Evolutionary conservation across 1,284 basidiomycete species (phyloP), one percentile per base, ranked within the genome.

Genomic region (Ceratobasidium sp.): DNA sequence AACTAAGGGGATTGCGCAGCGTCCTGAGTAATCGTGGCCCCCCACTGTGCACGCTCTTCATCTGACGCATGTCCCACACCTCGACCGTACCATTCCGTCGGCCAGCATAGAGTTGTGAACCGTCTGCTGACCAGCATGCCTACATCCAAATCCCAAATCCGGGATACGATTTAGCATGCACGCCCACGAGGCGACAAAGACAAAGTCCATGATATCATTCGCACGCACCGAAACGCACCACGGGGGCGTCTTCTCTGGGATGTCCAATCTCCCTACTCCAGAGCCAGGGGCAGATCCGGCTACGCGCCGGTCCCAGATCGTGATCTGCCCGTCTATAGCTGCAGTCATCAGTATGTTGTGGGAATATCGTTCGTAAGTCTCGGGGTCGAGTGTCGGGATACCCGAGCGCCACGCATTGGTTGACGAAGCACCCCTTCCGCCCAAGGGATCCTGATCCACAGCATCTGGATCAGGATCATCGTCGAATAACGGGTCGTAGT

Each of bases 121-220:
- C 97, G 76, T 94, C 90, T 2, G 90, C 87, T 18, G 94, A 95
- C 95, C 96, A 99, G 79, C 91, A 94, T n/a, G 95, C 95, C 95
- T 97, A 78, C 18, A 69, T 41, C 46, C 64, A n/a, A 43, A 28
- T 52, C 46, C 61, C 63, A 43, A 54, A 38, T 57, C 38, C 46
- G 28, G 52, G 16, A 44, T 43, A 46, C 52, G 62, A 64, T 49
- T 63, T 32, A 70, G n/a, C n/a, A 71, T 50, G 61, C 46, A 55
- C 32, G 32, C 28, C 46, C 23, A 47, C 30, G 28, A 66, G 47
- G 35, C 21, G 64, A 58, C 72, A 73, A 67, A 47, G n/a, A n/a
- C n/a, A n/a, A n/a, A n/a, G n/a, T n/a, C n/a, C n/a, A n/a, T 35
- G 50, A 28, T 16, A 9, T 35, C 4, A 21, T 28, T n/a, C 18